Evolutionary conservation across 805 yeast species (phyloP).

Genomic region (Candida gorgasii): DNA sequence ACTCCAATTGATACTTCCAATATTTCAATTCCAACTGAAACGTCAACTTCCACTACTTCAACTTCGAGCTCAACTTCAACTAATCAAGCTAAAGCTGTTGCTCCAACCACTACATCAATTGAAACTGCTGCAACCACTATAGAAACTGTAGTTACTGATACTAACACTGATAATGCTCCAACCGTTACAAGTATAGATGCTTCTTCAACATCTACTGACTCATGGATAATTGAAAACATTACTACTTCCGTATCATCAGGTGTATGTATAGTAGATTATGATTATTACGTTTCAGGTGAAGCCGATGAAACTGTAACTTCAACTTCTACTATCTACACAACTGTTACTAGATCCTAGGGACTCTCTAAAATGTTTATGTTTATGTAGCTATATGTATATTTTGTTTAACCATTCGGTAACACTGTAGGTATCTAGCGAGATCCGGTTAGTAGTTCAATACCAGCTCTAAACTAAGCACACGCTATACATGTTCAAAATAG

Average conservation of each 20-base stretch:
- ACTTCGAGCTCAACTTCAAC: too few species aligned
- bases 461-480: neutral
- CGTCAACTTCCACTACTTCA: conserved; percentile 10
- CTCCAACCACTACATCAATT: conserved; percentile 12
- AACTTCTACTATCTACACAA: conserved; percentile 34
- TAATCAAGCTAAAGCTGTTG: conserved; percentile 15
- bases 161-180: conserved; percentile 19
- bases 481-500: conserved; percentile 1
- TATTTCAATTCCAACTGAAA: conserved; percentile 13
- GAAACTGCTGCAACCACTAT: conserved; percentile 15
- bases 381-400: conserved; percentile 6
- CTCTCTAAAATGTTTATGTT: conserved; percentile 6
- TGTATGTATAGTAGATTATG: conserved; percentile 38
- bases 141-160: conserved; percentile 11
- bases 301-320: conserved; percentile 38
- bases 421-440: too few species aligned
- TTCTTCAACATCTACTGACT: conserved; percentile 26
- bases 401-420: too few species aligned
- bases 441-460: too few species aligned
- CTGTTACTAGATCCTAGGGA: conserved; percentile 28
- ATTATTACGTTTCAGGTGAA: conserved; percentile 34
- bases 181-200: conserved; percentile 28
- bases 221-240: conserved; percentile 36
- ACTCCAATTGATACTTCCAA: conserved; percentile 27
- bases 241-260: conserved; percentile 31